These are phyloP conservation scores for Phytophthora tentaculata DNA, from an alignment of 352 stramenopile species.

Conservation along the genomic window DNA sequence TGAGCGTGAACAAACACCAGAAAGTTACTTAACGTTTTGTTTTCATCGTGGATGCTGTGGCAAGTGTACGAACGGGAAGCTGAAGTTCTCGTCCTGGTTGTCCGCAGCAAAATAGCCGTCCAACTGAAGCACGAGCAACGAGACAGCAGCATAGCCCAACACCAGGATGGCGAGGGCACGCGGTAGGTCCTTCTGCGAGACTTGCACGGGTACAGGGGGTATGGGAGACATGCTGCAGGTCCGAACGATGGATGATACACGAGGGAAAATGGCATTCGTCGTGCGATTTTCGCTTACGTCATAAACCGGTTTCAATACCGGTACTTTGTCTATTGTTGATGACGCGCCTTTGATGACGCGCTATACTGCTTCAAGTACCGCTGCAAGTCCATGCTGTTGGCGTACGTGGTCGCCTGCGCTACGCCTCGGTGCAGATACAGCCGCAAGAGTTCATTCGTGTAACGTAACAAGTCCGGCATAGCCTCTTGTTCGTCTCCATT, in stretches of 20 bases:
- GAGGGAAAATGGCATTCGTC: slow-evolving; percentile 14
- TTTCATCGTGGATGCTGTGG: background rate
- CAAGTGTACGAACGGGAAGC: slow-evolving; percentile 50
- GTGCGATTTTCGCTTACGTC: slow-evolving; percentile 13
- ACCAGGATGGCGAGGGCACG: slow-evolving; percentile 43
- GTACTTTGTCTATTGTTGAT: slow-evolving; percentile 15
- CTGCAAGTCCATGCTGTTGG: slow-evolving; percentile 82
- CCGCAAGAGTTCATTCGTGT: slow-evolving; percentile 79
- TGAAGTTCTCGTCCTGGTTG: slow-evolving; percentile 50
- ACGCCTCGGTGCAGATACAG: slow-evolving; percentile 84
- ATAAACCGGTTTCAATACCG: slow-evolving; percentile 1
- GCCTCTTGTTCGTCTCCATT: slow-evolving; percentile 81
- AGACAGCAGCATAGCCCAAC: slow-evolving; percentile 38
- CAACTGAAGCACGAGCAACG: slow-evolving; percentile 57
- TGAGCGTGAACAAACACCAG: background rate
- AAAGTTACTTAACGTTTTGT: background rate
- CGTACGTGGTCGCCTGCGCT: slow-evolving; percentile 67
- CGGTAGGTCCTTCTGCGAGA: slow-evolving; percentile 62
- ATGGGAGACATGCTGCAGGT: slow-evolving; percentile 12
- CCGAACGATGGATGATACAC: background rate
- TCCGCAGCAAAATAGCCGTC: slow-evolving; percentile 55
- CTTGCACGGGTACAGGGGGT: slow-evolving; percentile 57
- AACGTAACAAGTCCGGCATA: slow-evolving; percentile 64
- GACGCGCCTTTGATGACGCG: slow-evolving; percentile 22
- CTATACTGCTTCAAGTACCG: slow-evolving; percentile 49